Evolutionary conservation across 495 filamentous ascomycete genomes (phyloP).

Genomic region (Aspergillus haitiensis): DNA sequence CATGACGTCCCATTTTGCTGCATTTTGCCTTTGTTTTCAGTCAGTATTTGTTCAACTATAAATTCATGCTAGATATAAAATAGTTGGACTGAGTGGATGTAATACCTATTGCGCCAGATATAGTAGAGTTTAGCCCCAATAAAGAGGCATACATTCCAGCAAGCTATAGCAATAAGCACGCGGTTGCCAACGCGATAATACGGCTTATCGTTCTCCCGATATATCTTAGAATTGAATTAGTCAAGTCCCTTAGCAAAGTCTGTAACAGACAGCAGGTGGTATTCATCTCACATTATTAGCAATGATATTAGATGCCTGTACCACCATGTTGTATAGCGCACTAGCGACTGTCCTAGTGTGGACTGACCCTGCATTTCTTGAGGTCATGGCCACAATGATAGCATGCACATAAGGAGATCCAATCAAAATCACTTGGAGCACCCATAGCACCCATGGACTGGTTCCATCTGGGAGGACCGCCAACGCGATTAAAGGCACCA

Average conservation of each 20-base stretch:
- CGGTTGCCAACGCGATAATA: slow-evolving; percentile 66
- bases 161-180: slow-evolving; percentile 57
- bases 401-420: slow-evolving; percentile 64
- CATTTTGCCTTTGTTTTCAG: slow-evolving; percentile 33
- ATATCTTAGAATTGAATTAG: slow-evolving; percentile 46
- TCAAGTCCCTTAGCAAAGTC: not conserved
- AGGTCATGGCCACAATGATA: slow-evolving; percentile 66
- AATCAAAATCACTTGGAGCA: slow-evolving; percentile 52
- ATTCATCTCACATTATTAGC: slow-evolving; percentile 53
- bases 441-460: slow-evolving; percentile 55
- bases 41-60: slow-evolving; percentile 12
- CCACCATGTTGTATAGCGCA: slow-evolving; percentile 72
- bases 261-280: too few species aligned
- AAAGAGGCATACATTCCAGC: slow-evolving; percentile 57
- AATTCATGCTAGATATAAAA: not conserved
- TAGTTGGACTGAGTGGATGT: not conserved
- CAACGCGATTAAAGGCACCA: slow-evolving; percentile 55
- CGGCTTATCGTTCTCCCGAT: slow-evolving; percentile 64
- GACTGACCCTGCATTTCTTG: slow-evolving; percentile 66
- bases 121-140: slow-evolving; percentile 62
- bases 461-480: slow-evolving; percentile 37
- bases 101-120: slow-evolving; percentile 56
- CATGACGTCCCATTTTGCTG: slow-evolving; percentile 59
- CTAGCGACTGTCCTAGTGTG: slow-evolving; percentile 64
- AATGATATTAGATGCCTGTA: slow-evolving; percentile 65